Base-by-base conservation (phyloP, 148 eudicot species). In the Hydrangea macrophylla region DNA sequence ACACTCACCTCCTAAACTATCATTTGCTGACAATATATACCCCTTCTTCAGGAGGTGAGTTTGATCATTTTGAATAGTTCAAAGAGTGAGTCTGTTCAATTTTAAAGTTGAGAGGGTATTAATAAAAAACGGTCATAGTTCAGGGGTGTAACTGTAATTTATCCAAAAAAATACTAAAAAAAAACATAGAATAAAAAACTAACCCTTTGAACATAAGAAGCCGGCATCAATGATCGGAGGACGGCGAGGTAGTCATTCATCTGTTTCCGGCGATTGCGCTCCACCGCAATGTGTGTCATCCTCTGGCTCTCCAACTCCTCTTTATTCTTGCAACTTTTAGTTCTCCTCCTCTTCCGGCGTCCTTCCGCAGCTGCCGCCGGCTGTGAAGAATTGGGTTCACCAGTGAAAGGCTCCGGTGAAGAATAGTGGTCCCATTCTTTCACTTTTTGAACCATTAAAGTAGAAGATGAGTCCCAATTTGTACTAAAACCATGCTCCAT, bases 231-330 rank as follows among this genome's bases (percentile, higher is more conserved):
- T 5, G 98, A 81, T 6, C 96, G 84, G 60, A 90, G 78, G 26
- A 79, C 73, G 55, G 93, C 79, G 55, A 92, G 92, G 23, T 92
- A 90, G 28, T 92, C 93, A 66, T 92, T 92, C 98, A 92, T 92
- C 65, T 87, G 93, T 50, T 84, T 92, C 9, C 98, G 74, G 2
- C 98, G 82, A 60, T 92, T 92, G n/a, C 98, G 74, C 63, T 92
- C 98, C 2, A 92, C 96, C 0, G 90, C 84, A 70, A 92, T 92
- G 80, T 92, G 98, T 28, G 92, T 92, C 89, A 84, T 87, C 64
- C 98, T 87, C 62, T 92, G 98, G 32, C 76, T 84, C 78, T 92
- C 98, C 54, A 90, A 66, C 15, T 92, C 96, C 58, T 90, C 94
- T 55, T 78, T 73, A 59, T 92, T 88, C 81, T 92, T 92, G 30